Evolutionary conservation across 352 stramenopile species (phyloP), one percentile per base, ranked within the genome.

Genomic region (Globisporangium polare): DNA sequence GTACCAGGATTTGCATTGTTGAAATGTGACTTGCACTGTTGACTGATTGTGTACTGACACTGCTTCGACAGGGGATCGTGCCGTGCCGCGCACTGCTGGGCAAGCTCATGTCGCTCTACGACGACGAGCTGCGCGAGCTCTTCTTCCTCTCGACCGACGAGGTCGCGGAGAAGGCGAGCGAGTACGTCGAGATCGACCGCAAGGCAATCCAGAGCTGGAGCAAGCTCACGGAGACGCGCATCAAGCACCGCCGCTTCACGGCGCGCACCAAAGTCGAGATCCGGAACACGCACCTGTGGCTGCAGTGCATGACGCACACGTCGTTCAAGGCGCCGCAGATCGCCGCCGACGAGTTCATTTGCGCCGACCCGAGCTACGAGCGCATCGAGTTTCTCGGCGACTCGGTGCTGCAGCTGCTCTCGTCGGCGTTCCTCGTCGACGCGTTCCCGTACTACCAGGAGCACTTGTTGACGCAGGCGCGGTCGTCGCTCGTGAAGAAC

Each of bases 301-400:
- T 95, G 18, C 82, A 92, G 54, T 67, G 74, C n/a, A 55, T 95
- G 57, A 95, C 83, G 0, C 86, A 95, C 63, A 69, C 67, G 1
- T 93, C 83, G 39, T 95, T 95, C 53, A 74, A 89, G 64, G 79
- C 73, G 18, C 78, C 78, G 2, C 78, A 89, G 59, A 90, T 92
- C 29, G 70, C 83, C 12, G 75, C 75, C 0, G 80, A 80, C 46
- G 83, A 89, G 50, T 93, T 89, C 46, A 60, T 94, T 9, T 73
- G 77, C 31, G 65, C 83, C 3, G 85, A 94, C 20, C 68, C 83
- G 39, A 92, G 69, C 52, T 94, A 94, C 62, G 84, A 94, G 55
- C 83, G 86, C 10, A 88, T 95, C 24, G 86, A 94, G 68, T 95
- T 94, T 62, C 71, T 96, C 13, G 87, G 87, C 8, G 87, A 96